Conservation (phyloP, 108 stramenopile genomes). For the Fistulifera pelliculosa region DNA sequence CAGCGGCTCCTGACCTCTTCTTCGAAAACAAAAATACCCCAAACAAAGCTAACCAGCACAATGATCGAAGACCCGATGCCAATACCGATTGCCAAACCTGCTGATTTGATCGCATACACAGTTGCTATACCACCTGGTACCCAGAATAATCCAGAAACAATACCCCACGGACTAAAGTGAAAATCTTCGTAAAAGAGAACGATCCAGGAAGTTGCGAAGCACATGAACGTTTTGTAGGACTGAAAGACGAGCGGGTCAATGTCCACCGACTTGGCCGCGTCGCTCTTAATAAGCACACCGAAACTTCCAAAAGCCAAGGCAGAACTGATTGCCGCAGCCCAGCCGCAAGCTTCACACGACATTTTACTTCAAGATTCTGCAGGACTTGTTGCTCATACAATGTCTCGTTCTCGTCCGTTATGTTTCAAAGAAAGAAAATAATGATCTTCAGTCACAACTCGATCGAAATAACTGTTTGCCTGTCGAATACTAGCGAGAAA, state of each 20-base stretch:
- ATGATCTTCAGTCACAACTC: too few species aligned
- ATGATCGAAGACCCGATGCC: constrained; percentile 73
- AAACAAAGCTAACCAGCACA: constrained; percentile 62
- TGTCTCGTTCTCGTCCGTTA: too few species aligned
- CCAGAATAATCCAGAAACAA: constrained; percentile 68
- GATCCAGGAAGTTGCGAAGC: constrained; percentile 61
- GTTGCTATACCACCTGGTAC: constrained; percentile 20
- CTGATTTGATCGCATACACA: constrained; percentile 70
- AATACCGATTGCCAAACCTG: constrained; percentile 67
- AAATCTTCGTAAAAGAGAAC: constrained; percentile 28
- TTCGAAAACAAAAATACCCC: constrained; percentile 73
- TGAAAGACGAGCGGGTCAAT: constrained; percentile 83
- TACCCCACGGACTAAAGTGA: constrained; percentile 68
- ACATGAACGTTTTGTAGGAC: constrained; percentile 76
- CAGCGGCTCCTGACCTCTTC: constrained; percentile 41
- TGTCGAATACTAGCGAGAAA: too few species aligned
- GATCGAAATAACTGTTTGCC: too few species aligned
- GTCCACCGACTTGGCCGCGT: constrained; percentile 44
- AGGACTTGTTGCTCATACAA: too few species aligned
- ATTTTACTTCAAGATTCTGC: too few species aligned
- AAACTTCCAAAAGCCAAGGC: constrained; percentile 72
- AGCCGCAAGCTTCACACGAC: constrained; percentile 32
- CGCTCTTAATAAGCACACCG: constrained; percentile 71
- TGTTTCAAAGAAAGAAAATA: too few species aligned
- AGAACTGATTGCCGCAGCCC: constrained; percentile 42